Base-by-base conservation (phyloP, 2,329 filamentous ascomycete genomes). In the Plectosphaerella cucumerina region DNA sequence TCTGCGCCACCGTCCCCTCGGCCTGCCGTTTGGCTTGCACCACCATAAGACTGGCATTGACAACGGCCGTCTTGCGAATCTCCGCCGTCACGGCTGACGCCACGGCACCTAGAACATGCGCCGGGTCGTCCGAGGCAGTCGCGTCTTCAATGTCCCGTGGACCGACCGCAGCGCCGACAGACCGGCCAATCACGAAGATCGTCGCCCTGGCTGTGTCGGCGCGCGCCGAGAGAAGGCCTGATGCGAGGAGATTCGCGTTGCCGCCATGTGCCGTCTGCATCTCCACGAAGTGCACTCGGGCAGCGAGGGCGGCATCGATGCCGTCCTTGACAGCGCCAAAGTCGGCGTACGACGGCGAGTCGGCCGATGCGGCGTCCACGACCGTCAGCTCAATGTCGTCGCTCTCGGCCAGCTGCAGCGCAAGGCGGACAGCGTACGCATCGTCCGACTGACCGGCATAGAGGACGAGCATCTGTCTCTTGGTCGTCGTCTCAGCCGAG, bases 181-280 rank as follows among this genome's bases (percentile, higher is more conserved):
- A 44, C 5, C 50, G 50, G 8, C 50, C 50, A 17, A 51, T 11
- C 37, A 51, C 6, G 20, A 51, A 22, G 6, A 41, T 51, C 1
- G 39, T 37, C 11, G 50, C 12, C 17, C 44, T 51, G 1, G 34
- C 18, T n/a, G 42, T 21, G 2, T 4, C 31, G 1, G 1, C 31
- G 1, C 22, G 17, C 1, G 31, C 11, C 15, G 6, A 5, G 2
- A 47, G 14, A 12, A 47, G 17, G 10, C 39, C 44, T 4, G 48
- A 26, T 2, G 37, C 18, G 31, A 47, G 12, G 2, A 37, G 1
- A 1, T 33, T 15, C 14, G 34, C 5, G 2, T 42, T 21, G 0
- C 18, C 33, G 14, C 31, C 37, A 5, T 46, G 35, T 12, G 15
- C 20, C 0, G 26, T 2, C 22, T 45, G 26, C 0, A 48, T 39